These are phyloP conservation scores for Nectriaceae sp. DNA, from an alignment of 2,329 filamentous ascomycete species.

Conservation along the genomic window DNA sequence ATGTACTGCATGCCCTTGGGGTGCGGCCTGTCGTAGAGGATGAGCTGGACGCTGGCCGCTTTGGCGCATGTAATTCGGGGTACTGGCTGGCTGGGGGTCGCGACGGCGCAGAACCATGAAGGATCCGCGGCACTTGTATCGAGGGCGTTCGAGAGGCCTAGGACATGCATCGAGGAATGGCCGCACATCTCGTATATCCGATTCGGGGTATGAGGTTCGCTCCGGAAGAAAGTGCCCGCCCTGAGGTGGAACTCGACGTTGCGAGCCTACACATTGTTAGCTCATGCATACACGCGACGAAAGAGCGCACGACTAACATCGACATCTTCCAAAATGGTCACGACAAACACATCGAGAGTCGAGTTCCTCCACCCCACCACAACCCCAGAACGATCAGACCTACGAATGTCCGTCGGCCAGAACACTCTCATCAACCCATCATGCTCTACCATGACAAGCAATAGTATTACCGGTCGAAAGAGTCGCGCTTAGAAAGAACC, in stretches of 20 bases:
- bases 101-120: constrained; percentile 67
- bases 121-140: constrained; percentile 56
- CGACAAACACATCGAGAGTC: constrained; percentile 83
- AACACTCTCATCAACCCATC: constrained; percentile 97
- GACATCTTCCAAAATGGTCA: constrained; percentile 86
- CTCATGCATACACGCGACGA: neutral
- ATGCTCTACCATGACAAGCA: constrained; percentile 66
- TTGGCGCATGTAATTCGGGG: constrained; percentile 75
- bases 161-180: constrained; percentile 77
- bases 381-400: constrained; percentile 74
- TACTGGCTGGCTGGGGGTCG: constrained; percentile 51
- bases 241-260: constrained; percentile 88
- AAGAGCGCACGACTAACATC: constrained; percentile 60
- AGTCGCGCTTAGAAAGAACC: constrained; percentile 77
- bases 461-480: constrained; percentile 24
- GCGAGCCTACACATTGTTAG: constrained; percentile 55
- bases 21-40: constrained; percentile 84
- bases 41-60: constrained; percentile 77
- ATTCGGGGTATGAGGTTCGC: constrained; percentile 75
- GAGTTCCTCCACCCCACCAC: constrained; percentile 97
- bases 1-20: constrained; percentile 95
- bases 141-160: constrained; percentile 76
- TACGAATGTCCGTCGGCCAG: constrained; percentile 86
- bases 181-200: constrained; percentile 86
- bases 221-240: constrained; percentile 79